Conservation (phyloP, 2,329 filamentous ascomycete genomes). For the Trichocomaceae sp. region DNA sequence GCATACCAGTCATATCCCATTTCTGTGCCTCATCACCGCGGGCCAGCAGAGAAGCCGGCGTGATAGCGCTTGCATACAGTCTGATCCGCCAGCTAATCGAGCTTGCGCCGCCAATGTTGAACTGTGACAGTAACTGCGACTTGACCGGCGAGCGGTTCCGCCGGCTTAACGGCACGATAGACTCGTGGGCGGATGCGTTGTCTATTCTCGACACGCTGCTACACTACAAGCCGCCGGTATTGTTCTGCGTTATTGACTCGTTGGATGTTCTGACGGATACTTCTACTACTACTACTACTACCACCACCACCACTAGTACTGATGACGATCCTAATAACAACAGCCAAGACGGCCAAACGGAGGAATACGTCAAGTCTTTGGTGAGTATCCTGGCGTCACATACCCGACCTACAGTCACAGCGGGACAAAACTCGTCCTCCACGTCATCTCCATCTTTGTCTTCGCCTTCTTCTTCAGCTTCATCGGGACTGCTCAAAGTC, state of each 20-base stretch:
- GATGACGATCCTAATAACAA: slow-evolving; percentile 10
- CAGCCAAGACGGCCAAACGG: slow-evolving; percentile 17
- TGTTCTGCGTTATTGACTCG: slow-evolving; percentile 33
- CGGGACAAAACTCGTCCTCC: slow-evolving; percentile 9
- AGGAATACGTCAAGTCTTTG: slow-evolving; percentile 27
- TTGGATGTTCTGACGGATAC: slow-evolving; percentile 29
- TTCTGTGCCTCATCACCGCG: slow-evolving; percentile 26
- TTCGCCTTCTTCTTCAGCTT: not conserved
- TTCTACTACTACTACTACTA: slow-evolving; percentile 9
- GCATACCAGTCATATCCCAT: slow-evolving; percentile 31
- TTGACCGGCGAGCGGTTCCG: slow-evolving; percentile 31
- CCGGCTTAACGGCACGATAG: slow-evolving; percentile 28
- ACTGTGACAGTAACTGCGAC: slow-evolving; percentile 29
- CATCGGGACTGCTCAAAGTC: slow-evolving; percentile 27
- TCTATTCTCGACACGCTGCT: slow-evolving; percentile 32
- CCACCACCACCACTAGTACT: too few relatives aligned
- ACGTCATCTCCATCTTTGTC: not conserved
- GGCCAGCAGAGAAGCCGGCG: slow-evolving; percentile 20
- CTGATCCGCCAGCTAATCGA: slow-evolving; percentile 35
- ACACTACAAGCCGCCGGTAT: slow-evolving; percentile 29
- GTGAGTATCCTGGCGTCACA: slow-evolving; percentile 30
- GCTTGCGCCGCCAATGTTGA: slow-evolving; percentile 29
- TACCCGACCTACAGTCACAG: slow-evolving; percentile 10
- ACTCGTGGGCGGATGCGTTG: slow-evolving; percentile 31
- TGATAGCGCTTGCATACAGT: slow-evolving; percentile 34